Percentiles rank a stretch among this genome's conserved stretches.
These are phyloP conservation scores for Scedosporium minutisporum DNA, from an alignment of 2,329 filamentous ascomycete genomes.

Conservation along the genomic window DNA sequence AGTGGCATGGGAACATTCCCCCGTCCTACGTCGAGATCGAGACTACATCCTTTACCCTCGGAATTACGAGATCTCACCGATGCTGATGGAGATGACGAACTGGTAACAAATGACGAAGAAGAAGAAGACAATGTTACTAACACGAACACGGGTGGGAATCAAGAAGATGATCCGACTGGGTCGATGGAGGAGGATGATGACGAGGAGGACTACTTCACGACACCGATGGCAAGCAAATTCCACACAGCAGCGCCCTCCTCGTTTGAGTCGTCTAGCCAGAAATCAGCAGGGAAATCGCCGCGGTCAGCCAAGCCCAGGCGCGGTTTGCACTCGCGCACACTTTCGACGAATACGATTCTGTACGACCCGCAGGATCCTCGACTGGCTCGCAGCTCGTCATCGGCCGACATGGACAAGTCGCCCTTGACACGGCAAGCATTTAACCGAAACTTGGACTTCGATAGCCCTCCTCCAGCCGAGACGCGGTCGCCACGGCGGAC, in stretches of 20 bases:
- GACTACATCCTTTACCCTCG: not conserved
- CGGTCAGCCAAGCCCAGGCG: not conserved
- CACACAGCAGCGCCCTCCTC: conserved; percentile 20
- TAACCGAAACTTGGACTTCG: conserved; percentile 28
- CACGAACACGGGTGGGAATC: conserved; percentile 29
- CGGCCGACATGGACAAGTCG: conserved; percentile 29
- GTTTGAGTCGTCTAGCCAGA: conserved; percentile 1
- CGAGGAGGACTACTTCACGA: conserved; percentile 46
- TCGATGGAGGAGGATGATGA: conserved; percentile 18
- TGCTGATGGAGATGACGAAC: conserved; percentile 81
- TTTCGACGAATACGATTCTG: conserved; percentile 75
- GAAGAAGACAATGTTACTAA: conserved; percentile 42
- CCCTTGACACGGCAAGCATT: conserved; percentile 12
- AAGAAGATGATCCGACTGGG: conserved; percentile 14
- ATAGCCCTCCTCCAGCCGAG: conserved; percentile 25
- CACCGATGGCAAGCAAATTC: conserved; percentile 34
- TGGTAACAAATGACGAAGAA: conserved; percentile 72
- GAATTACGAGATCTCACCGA: conserved; percentile 54
- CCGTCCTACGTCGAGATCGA: conserved; percentile 16
- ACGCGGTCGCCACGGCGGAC: conserved; percentile 38
- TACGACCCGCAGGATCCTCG: conserved; percentile 57
- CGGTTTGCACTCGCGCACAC: conserved; percentile 55
- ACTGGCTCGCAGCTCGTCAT: conserved; percentile 29
- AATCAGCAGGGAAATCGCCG: not conserved
- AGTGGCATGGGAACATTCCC: conserved; percentile 26